Conservation (phyloP, 345 rosid genomes). For the Populus ilicifolia region DNA sequence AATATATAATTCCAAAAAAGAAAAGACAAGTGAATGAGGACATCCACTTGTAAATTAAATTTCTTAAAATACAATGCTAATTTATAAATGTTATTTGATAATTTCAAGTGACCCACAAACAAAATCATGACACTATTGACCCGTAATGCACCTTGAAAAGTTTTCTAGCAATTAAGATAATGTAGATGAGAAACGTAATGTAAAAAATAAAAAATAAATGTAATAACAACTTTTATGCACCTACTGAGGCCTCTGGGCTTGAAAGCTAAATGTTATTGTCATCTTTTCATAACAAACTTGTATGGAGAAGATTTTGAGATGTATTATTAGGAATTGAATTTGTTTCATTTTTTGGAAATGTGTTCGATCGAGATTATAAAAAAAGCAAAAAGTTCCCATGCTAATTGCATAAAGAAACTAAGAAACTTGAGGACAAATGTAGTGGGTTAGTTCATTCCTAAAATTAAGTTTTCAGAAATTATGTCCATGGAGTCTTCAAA, state of each 20-base stretch:
- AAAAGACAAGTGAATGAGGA: too few relatives aligned
- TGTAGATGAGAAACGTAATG: not conserved
- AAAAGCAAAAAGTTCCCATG: too few relatives aligned
- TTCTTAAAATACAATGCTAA: not conserved
- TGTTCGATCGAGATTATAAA: too few relatives aligned
- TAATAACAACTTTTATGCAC: not conserved
- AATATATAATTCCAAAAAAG: too few relatives aligned
- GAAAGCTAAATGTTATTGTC: not conserved
- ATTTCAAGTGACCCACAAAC: not conserved
- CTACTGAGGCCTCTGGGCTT: not conserved
- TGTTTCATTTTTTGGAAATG: too few relatives aligned
- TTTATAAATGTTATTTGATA: not conserved
- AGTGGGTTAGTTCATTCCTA: not conserved
- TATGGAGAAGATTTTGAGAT: not conserved
- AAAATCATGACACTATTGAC: not conserved
- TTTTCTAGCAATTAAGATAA: not conserved
- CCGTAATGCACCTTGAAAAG: not conserved
- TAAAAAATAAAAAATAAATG: not conserved
- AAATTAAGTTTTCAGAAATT: too few relatives aligned
- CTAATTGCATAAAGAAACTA: not conserved
- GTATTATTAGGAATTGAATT: not conserved
- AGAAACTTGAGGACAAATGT: not conserved
- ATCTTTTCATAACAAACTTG: not conserved
- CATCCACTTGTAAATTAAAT: not conserved
- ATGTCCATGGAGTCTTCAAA: not conserved